Evolutionary conservation across 257 asterid species (phyloP), one percentile per base, ranked within the genome.

Genomic region (Vinca minor): DNA sequence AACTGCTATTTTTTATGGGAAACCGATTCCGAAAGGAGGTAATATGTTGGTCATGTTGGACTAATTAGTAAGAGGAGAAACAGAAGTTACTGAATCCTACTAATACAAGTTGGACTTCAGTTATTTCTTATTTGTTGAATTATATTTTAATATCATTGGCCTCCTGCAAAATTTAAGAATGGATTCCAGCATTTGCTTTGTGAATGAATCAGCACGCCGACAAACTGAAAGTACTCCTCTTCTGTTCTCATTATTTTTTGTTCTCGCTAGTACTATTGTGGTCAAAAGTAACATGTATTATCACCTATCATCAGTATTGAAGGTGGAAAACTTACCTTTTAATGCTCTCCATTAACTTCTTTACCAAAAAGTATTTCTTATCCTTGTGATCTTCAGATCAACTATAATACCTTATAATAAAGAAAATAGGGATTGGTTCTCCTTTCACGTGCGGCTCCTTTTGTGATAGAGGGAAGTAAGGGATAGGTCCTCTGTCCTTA

Each of bases 1-100:
- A 87, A 23, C 78, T 93, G 72, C 85, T 93, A 52, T 93, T 93
- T 82, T 93, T 93, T 71, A 93, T 93, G 99, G 99, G 99, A 50
- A 90, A 93, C 69, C 86, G 97, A 23, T 89, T 81, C 44, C 76
- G 99, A 25, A 93, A 93, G 78, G 99, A 93, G 97, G 99, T 89
- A 82, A 79, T n/a, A n/a, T 47, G 1, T 29, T 25, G 39, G 18
- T 54, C 25, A 1, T 44, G 8, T 56, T 47, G 47, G 12, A 58
- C 38, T 15, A 23, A 68, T 35, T 35, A 13, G 15, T 25, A 58
- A 56, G 5, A 29, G n/a, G 60, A 5, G 4, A 36, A 23, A 41
- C 11, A 67, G 14, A 67, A 59, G 12, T 15, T 29, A 15, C 25
- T 69, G 41, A 59, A 49, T 45, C 14, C 44, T 28, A 18, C 7